Evolutionary conservation across 164 flowering plant genomes (phyloP).

Genomic region (Piper longum): DNA sequence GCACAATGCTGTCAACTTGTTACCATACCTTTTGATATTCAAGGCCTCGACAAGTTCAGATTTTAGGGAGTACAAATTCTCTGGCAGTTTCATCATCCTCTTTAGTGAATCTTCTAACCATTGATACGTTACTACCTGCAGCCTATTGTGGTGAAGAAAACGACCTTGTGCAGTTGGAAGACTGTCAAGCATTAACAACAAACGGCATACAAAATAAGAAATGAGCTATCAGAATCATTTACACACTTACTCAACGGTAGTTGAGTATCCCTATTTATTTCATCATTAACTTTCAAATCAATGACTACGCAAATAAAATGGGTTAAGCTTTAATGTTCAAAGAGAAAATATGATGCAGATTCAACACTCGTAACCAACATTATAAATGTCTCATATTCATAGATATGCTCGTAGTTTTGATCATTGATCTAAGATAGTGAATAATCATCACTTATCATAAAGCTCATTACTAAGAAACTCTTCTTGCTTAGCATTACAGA

Average conservation of each 20-base stretch:
- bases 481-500: too few species aligned
- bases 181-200: constrained; percentile 18
- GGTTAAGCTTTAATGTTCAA: background rate
- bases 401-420: too few species aligned
- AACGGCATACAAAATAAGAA: background rate
- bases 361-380: background rate
- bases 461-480: too few species aligned
- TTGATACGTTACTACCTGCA: constrained; percentile 54
- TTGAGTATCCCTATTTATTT: background rate
- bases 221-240: background rate
- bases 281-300: background rate
- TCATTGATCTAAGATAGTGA: too few species aligned
- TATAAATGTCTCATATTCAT: too few species aligned
- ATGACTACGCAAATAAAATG: background rate
- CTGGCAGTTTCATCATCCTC: constrained; percentile 35
- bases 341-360: too few species aligned
- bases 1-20: too few species aligned
- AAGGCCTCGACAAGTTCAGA: constrained; percentile 21
- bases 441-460: too few species aligned
- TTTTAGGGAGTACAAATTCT: constrained; percentile 44
- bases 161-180: constrained; percentile 33
- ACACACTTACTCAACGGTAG: background rate
- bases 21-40: constrained; percentile 2
- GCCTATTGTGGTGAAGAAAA: constrained; percentile 21
- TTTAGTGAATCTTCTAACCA: constrained; percentile 75